These are phyloP conservation scores for Millerozyma acaciae DNA, from an alignment of 805 yeast genomes.

Conservation along the genomic window DNA sequence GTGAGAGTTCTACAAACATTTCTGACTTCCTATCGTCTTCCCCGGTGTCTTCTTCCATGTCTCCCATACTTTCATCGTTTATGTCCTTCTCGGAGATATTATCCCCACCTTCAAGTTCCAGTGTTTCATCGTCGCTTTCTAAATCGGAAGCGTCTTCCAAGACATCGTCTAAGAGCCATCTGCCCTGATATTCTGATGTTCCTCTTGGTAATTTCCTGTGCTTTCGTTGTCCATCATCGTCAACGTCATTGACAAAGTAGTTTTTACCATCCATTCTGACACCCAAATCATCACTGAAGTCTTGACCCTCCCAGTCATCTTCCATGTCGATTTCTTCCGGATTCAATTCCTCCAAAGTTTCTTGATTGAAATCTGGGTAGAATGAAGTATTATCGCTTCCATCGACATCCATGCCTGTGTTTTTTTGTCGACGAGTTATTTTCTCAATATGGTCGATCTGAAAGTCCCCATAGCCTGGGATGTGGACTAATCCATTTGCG, in stretches of 20 bases:
- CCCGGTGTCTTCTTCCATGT: slow-evolving; percentile 25
- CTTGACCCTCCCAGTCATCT: slow-evolving; percentile 30
- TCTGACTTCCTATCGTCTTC: slow-evolving; percentile 40
- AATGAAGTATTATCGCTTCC: slow-evolving; percentile 21
- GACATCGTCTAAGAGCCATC: slow-evolving; percentile 66
- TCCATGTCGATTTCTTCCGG: slow-evolving; percentile 52
- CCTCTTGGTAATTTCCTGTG: slow-evolving; percentile 62
- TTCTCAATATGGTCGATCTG: slow-evolving; percentile 67
- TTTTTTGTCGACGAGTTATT: slow-evolving; percentile 14
- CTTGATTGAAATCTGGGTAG: slow-evolving; percentile 42
- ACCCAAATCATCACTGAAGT: slow-evolving; percentile 34
- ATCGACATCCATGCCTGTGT: slow-evolving; percentile 13
- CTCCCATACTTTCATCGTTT: slow-evolving; percentile 15
- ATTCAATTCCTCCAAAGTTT: slow-evolving; percentile 56
- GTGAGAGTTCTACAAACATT: slow-evolving; percentile 65
- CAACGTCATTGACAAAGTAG: slow-evolving; percentile 35
- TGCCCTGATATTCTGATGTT: slow-evolving; percentile 71
- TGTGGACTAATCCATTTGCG: slow-evolving; percentile 72
- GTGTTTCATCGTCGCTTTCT: slow-evolving; percentile 42
- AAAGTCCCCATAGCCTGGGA: slow-evolving; percentile 90
- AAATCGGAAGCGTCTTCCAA: slow-evolving; percentile 39
- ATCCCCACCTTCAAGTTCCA: slow-evolving; percentile 37
- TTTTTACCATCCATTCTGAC: slow-evolving; percentile 55
- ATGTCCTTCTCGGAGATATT: slow-evolving; percentile 13
- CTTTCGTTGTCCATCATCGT: slow-evolving; percentile 22